Evolutionary conservation across 1,139 yeast species (phyloP), one percentile per base, ranked within the genome.

Genomic region (Geotrichum histeridarum): DNA sequence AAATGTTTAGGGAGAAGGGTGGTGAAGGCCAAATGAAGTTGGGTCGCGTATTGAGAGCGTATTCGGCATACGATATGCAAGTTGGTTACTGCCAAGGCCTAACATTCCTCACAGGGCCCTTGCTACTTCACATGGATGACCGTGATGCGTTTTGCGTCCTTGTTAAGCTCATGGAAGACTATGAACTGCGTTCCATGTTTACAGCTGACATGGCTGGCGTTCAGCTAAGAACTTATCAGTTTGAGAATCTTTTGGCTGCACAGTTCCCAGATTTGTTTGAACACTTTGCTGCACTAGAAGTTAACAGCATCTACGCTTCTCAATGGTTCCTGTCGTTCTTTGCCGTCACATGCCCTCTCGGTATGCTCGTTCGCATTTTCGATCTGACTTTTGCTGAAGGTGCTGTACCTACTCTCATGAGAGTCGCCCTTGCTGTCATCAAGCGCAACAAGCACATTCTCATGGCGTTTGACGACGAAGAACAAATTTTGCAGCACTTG

Each of bases 1-100:
- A 71, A 2, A 76, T 81, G 67, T 82, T 83, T 68, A 70, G 74
- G 57, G 70, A 74, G 35, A 71, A 69, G 27, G 70, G 73, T 14
- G 81, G 81, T n/a, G 67, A 59, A 18, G 77, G 77, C 38, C 76
- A 74, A 56, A 55, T 59, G 30, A 74, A 74, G 62, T 76, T 83
- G 53, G 83, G 83, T 42, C 77, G 79, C 35, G 79, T 83, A 31
- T 73, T 83, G 60, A 80, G 84, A 56, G 88, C 86, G 0, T 83
- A 80, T 63, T 82, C 85, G 50, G 80, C 83, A 60, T 83, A 82
- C 63, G 88, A 83, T 66, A 77, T 78, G 51, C 86, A 83, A 61
- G 79, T 83, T 59, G 89, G 89, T 8, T 83, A 83, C 65, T 83
- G 89, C 65, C 89, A 83, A 66, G 89, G 89, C 5, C 70, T 84